Conservation (phyloP, 768 basidiomycete species). For the Heimioporus sp. region DNA sequence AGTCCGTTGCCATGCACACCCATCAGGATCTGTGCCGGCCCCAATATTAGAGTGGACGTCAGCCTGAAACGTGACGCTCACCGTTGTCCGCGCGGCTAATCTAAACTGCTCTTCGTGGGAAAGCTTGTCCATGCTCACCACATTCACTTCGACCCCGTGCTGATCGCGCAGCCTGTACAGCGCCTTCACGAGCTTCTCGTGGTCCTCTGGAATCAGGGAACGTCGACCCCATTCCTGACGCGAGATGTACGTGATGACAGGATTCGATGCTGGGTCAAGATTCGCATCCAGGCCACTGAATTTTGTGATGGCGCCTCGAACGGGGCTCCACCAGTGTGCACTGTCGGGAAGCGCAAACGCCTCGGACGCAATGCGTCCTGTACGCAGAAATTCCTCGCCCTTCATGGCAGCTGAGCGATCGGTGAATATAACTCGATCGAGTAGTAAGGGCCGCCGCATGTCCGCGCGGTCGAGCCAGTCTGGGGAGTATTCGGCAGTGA, state of each 20-base stretch:
- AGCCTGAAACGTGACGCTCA: conserved; percentile 34
- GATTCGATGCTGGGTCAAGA: conserved; percentile 47
- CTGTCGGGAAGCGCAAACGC: conserved; percentile 75
- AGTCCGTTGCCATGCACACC: conserved; percentile 93
- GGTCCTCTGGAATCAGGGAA: conserved; percentile 73
- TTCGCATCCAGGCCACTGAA: conserved; percentile 61
- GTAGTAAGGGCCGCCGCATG: conserved; percentile 67
- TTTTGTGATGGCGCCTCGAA: conserved; percentile 69
- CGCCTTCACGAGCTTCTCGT: conserved; percentile 75
- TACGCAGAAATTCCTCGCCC: conserved; percentile 61
- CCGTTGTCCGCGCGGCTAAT: conserved; percentile 83
- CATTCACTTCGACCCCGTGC: conserved; percentile 84
- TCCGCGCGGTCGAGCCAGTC: conserved; percentile 83
- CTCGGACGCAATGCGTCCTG: conserved; percentile 74
- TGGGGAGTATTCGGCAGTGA: conserved; percentile 73
- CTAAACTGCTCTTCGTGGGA: conserved; percentile 78
- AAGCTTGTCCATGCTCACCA: conserved; percentile 83
- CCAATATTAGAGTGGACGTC: no score
- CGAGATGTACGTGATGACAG: conserved; percentile 92
- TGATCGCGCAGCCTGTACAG: conserved; percentile 64
- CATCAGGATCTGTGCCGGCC: conserved; percentile 72
- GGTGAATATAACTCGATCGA: conserved; percentile 82
- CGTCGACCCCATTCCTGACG: conserved; percentile 87
- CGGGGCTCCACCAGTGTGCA: conserved; percentile 80
- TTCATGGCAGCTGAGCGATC: conserved; percentile 86